phyloP scores from a whole-genome alignment of 2,329 filamentous ascomycete genomes.

The Nemania bipapillata region DNA sequence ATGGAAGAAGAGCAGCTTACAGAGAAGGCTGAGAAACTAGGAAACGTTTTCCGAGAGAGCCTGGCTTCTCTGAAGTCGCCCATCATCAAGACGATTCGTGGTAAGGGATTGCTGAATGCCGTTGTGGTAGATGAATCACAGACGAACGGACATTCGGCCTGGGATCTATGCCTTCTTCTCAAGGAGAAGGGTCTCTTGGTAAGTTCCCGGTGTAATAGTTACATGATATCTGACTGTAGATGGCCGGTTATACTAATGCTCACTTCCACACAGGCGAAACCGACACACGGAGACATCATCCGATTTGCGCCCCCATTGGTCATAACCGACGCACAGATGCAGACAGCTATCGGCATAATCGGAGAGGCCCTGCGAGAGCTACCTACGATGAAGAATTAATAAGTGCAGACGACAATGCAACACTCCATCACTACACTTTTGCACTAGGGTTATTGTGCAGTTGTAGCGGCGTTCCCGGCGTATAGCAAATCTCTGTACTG shows the following conservation, averaged over 20 bases:
- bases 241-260: constrained; percentile 37
- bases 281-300: constrained; percentile 98
- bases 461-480: constrained; percentile 21
- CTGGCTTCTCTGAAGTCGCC: constrained; percentile 79
- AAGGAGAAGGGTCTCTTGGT: constrained; percentile 95
- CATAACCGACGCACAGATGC: constrained; percentile 88
- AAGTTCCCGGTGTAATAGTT: constrained; percentile 54
- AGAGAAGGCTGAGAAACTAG: constrained; percentile 81
- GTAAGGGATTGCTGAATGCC: constrained; percentile 94
- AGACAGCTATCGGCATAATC: constrained; percentile 81
- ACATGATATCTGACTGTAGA: constrained; percentile 26
- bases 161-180: constrained; percentile 95
- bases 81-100: constrained; percentile 83
- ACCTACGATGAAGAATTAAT: constrained; percentile 66
- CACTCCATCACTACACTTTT: constrained; percentile 17
- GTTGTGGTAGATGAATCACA: constrained; percentile 93
- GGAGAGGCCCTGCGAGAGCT: constrained; percentile 83
- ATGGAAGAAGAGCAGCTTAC: constrained; percentile 92
- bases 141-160: constrained; percentile 85
- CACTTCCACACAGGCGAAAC: constrained; percentile 78
- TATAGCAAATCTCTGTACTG: constrained; percentile 31
- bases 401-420: constrained; percentile 11
- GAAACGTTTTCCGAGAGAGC: constrained; percentile 83
- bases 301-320: constrained; percentile 95
- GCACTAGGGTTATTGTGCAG: constrained; percentile 34